phyloP scores from a whole-genome alignment of 768 basidiomycete genomes.

The Rhizopogon roseolus region DNA sequence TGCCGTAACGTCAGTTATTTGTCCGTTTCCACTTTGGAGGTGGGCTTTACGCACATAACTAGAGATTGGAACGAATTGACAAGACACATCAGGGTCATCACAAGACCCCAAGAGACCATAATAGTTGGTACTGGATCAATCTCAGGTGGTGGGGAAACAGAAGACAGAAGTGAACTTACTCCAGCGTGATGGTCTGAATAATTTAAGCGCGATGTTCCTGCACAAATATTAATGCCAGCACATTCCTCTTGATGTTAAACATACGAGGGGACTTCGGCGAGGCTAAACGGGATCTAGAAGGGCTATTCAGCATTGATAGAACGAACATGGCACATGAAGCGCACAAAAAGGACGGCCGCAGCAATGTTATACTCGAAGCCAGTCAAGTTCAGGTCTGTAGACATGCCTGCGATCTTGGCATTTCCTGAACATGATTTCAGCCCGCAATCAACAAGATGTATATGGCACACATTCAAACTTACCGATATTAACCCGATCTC shows the following conservation, averaged over 20 bases:
- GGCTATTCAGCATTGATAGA: neutral
- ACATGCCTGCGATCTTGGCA: slow-evolving; percentile 42
- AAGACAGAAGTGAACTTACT: slow-evolving; percentile 16
- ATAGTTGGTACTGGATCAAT: slow-evolving; percentile 30
- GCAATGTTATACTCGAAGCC: slow-evolving; percentile 32
- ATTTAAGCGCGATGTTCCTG: slow-evolving; percentile 34
- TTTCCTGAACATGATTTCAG: slow-evolving; percentile 24
- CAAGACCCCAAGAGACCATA: slow-evolving; percentile 36
- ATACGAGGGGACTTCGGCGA: slow-evolving; percentile 35
- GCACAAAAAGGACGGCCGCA: slow-evolving; percentile 34
- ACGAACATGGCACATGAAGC: neutral
- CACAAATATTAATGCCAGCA: neutral
- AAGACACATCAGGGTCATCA: slow-evolving; percentile 35
- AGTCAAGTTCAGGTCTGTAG: slow-evolving; percentile 28
- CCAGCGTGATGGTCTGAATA: slow-evolving; percentile 31
- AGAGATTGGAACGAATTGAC: slow-evolving; percentile 27
- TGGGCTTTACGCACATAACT: slow-evolving; percentile 22
- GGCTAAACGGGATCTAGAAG: slow-evolving; percentile 29
- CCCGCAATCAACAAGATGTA: neutral
- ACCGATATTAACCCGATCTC: slow-evolving; percentile 43
- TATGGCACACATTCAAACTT: slow-evolving; percentile 9
- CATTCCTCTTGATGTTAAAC: slow-evolving; percentile 4
- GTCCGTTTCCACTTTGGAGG: neutral
- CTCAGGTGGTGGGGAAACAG: slow-evolving; percentile 9
- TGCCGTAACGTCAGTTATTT: slow-evolving; percentile 5